A percentile compares a stretch with the other conserved stretches of the same genome.
phyloP scores from a whole-genome alignment of 306 rosid genomes.

The Macrotyloma uniflorum region DNA sequence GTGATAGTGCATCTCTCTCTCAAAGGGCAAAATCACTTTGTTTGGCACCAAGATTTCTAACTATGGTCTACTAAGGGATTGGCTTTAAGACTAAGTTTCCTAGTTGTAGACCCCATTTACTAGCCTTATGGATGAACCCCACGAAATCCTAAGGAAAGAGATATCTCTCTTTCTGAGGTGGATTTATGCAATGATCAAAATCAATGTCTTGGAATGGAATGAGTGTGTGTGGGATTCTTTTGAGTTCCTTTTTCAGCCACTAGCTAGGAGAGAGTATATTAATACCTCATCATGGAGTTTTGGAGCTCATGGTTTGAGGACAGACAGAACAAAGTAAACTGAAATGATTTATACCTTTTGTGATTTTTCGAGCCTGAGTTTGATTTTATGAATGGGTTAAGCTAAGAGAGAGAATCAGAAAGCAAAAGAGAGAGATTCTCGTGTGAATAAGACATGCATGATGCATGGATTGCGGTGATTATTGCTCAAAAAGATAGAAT shows the following conservation, averaged over 20 bases:
- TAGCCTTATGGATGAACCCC: slow-evolving; percentile 56
- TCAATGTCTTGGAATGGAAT: slow-evolving; percentile 48
- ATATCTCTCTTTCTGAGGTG: slow-evolving; percentile 59
- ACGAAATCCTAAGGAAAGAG: slow-evolving; percentile 86
- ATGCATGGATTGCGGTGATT: neutral
- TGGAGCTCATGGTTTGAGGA: slow-evolving; percentile 52
- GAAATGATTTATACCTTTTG: slow-evolving; percentile 60
- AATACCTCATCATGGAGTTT: slow-evolving; percentile 67
- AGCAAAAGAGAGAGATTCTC: slow-evolving; percentile 30
- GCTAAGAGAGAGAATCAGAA: slow-evolving; percentile 2
- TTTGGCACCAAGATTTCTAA: slow-evolving; percentile 62
- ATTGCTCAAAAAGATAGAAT: neutral
- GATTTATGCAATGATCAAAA: slow-evolving; percentile 48
- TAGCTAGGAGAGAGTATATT: slow-evolving; percentile 46
- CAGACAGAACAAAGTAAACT: slow-evolving; percentile 54
- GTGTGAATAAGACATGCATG: slow-evolving; percentile 44
- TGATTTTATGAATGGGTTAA: slow-evolving; percentile 39
- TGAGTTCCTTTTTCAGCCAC: slow-evolving; percentile 59
- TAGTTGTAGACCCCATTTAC: slow-evolving; percentile 43
- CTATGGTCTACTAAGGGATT: slow-evolving; percentile 52
- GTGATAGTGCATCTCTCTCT: slow-evolving; percentile 41
- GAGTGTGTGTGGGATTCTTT: slow-evolving; percentile 50
- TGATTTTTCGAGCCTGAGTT: slow-evolving; percentile 52
- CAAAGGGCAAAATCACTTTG: slow-evolving; percentile 62
- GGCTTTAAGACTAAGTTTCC: slow-evolving; percentile 70